Percentiles rank a stretch among this genome's conserved stretches.
These are phyloP conservation scores for Erucastrum elatum DNA, from an alignment of 345 rosid species.

Conservation along the genomic window DNA sequence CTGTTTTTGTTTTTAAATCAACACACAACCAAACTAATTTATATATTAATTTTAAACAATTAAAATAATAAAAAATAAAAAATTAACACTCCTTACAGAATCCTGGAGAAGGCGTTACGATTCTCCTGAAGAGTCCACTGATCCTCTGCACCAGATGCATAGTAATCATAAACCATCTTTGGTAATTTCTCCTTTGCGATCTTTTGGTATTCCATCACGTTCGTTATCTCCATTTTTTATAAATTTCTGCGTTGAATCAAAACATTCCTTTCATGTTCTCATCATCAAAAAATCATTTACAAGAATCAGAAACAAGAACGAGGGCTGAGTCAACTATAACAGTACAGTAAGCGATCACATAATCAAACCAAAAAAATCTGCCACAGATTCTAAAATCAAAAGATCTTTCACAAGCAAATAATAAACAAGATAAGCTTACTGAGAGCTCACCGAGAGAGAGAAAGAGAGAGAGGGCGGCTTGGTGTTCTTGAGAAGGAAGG, in stretches of 20 bases:
- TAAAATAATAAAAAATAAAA: not conserved
- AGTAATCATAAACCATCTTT: conserved; percentile 92
- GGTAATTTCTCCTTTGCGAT: conserved; percentile 89
- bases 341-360: not conserved
- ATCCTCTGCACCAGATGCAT: conserved; percentile 95
- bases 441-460: conserved; percentile 9
- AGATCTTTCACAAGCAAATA: conserved; percentile 7
- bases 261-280: not conserved
- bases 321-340: not conserved
- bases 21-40: not conserved
- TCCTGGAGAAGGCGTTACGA: conserved; percentile 80
- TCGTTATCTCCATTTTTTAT: conserved; percentile 60
- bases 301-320: not conserved
- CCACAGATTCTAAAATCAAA: not conserved
- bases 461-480: conserved; percentile 17
- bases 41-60: not conserved
- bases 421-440: not conserved
- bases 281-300: conserved; percentile 3
- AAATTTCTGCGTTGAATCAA: not conserved
- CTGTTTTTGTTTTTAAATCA: conserved; percentile 36
- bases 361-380: not conserved
- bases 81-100: conserved; percentile 52
- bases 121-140: conserved; percentile 93
- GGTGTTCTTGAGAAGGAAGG: conserved; percentile 30
- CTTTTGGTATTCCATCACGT: conserved; percentile 80